Conservation (phyloP, 1,139 yeast genomes). For the Debaryomyces sp. region DNA sequence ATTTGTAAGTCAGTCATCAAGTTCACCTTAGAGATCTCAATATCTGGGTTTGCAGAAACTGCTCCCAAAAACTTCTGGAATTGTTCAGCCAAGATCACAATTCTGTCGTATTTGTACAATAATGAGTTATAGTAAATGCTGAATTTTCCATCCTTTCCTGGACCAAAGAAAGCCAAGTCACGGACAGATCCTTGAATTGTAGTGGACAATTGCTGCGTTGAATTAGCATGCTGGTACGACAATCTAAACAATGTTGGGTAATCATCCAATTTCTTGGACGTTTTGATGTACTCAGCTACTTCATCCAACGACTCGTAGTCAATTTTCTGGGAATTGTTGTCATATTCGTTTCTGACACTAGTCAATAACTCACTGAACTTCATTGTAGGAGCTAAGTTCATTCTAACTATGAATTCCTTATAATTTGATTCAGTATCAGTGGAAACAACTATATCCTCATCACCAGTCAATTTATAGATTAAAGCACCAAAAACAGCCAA, state of each 20-base stretch:
- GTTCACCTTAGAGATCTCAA: slow-evolving; percentile 60
- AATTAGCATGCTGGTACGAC: slow-evolving; percentile 56
- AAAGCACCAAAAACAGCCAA: slow-evolving; percentile 74
- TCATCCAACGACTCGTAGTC: slow-evolving; percentile 55
- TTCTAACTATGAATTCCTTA: slow-evolving; percentile 61
- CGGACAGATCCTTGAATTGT: slow-evolving; percentile 57
- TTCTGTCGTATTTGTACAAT: slow-evolving; percentile 71
- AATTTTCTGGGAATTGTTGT: slow-evolving; percentile 37
- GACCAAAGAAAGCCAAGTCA: slow-evolving; percentile 61
- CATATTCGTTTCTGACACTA: slow-evolving; percentile 47
- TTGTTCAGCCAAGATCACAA: slow-evolving; percentile 73
- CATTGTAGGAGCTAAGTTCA: slow-evolving; percentile 55
- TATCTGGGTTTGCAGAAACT: slow-evolving; percentile 31
- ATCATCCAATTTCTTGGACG: slow-evolving; percentile 51
- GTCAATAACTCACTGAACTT: slow-evolving; percentile 56
- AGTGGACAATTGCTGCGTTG: slow-evolving; percentile 48
- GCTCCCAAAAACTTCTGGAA: slow-evolving; percentile 53
- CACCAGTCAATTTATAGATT: slow-evolving; percentile 84
- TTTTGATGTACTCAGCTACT: slow-evolving; percentile 55
- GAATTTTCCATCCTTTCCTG: slow-evolving; percentile 28
- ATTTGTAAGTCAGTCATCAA: slow-evolving; percentile 68
- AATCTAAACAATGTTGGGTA: slow-evolving; percentile 68
- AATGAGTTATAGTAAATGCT: slow-evolving; percentile 72
- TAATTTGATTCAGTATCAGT: slow-evolving; percentile 50
- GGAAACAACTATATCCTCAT: slow-evolving; percentile 88